Percentiles rank a stretch among this genome's conserved stretches.
Evolutionary conservation across 2,329 filamentous ascomycete species (phyloP).

Genomic region (Phoma sp.): DNA sequence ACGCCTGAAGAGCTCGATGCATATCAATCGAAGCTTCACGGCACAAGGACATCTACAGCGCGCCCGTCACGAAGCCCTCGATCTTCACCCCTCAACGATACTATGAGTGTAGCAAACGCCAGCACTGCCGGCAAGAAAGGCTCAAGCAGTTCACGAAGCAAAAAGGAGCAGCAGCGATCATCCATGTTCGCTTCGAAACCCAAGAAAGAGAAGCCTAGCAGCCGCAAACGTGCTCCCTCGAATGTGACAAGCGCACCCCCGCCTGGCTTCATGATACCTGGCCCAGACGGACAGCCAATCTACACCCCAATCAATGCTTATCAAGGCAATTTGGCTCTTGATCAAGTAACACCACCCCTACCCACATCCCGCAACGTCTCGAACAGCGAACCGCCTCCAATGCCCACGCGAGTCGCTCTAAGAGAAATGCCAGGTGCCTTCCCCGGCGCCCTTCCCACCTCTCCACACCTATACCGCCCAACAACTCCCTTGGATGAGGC

Average conservation of each 20-base stretch:
- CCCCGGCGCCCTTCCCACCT: slow-evolving; percentile 47
- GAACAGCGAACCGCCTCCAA: slow-evolving; percentile 31
- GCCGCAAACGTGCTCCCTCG: slow-evolving; percentile 38
- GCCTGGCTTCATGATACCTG: slow-evolving; percentile 58
- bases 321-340: slow-evolving; percentile 47
- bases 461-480: slow-evolving; percentile 32
- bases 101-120: slow-evolving; percentile 35
- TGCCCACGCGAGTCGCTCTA: slow-evolving; percentile 16
- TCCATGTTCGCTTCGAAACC: slow-evolving; percentile 42
- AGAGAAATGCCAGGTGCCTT: slow-evolving; percentile 49
- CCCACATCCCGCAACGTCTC: slow-evolving; percentile 54
- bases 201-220: slow-evolving; percentile 43
- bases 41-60: slow-evolving; percentile 47
- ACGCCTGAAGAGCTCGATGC: slow-evolving; percentile 82
- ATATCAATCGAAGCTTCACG: slow-evolving; percentile 72
- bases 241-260: slow-evolving; percentile 32
- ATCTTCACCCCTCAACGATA: slow-evolving; percentile 38
- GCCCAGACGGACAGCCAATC: slow-evolving; percentile 56
- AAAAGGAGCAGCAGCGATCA: slow-evolving; percentile 37
- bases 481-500: slow-evolving; percentile 24
- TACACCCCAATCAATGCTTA: slow-evolving; percentile 55
- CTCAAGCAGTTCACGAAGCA: slow-evolving; percentile 45
- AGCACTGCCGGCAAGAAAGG: slow-evolving; percentile 43
- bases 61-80: slow-evolving; percentile 31
- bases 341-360: slow-evolving; percentile 45